Conservation (phyloP, 169 alveolate species). For the Plasmodium malariae region DNA sequence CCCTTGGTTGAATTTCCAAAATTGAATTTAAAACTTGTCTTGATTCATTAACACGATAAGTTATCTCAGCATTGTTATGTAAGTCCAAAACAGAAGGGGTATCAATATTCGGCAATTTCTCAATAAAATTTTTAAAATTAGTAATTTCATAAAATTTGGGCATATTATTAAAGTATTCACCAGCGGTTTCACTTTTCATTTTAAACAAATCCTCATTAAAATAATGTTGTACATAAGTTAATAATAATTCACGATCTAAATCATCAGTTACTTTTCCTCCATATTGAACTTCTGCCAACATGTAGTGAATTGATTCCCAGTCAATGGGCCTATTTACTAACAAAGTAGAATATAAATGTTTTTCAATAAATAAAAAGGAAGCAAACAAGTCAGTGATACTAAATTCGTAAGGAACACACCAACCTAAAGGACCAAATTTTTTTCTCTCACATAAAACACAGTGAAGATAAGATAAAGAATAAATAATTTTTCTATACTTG, state of each 20-base stretch:
- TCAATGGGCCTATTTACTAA: constrained; percentile 89
- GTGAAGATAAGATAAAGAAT: constrained; percentile 94
- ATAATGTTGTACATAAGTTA: constrained; percentile 94
- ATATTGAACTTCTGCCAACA: constrained; percentile 97
- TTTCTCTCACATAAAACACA: constrained; percentile 96
- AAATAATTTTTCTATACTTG: constrained; percentile 94
- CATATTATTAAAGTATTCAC: constrained; percentile 88
- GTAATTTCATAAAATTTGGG: constrained; percentile 92
- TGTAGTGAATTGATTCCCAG: constrained; percentile 94
- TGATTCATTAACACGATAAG: constrained; percentile 94
- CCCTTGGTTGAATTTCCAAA: constrained; percentile 96
- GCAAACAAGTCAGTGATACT: constrained; percentile 97
- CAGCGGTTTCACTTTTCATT: constrained; percentile 58
- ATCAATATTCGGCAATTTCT: constrained; percentile 93
- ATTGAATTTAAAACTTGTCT: constrained; percentile 92
- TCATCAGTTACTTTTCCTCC: constrained; percentile 98
- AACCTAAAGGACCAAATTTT: constrained; percentile 97
- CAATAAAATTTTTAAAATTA: constrained; percentile 91
- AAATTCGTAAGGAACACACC: constrained; percentile 98
- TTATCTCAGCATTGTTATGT: constrained; percentile 95
- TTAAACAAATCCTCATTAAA: constrained; percentile 85
- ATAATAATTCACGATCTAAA: constrained; percentile 94
- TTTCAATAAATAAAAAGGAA: constrained; percentile 93
- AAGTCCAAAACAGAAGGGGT: constrained; percentile 94
- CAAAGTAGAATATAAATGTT: constrained; percentile 93